Base-by-base conservation (phyloP, 73 alveolate species). In the Stentor roeselii region DNA sequence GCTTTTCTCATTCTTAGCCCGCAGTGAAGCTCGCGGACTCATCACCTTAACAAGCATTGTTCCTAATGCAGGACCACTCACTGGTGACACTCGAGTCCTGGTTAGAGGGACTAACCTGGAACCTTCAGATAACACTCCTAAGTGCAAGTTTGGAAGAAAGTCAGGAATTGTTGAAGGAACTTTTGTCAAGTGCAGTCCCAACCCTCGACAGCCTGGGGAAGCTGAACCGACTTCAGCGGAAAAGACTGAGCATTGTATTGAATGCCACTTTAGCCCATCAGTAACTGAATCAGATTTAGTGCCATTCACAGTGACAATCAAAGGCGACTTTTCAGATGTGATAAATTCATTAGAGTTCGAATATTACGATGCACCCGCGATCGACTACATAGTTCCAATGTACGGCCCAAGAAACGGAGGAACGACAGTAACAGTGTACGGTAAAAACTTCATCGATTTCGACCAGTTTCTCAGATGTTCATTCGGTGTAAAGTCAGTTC, bases 381-480 rank as follows among this genome's bases (percentile, higher is more conserved):
- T 95, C 58, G 83, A 34, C 39, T 93, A 94, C 42, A 93, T 95
- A 67, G 84, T 91, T 82, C 99, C 99, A 59, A 85, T 96, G 67
- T 93, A 95, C 83, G 99, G 99, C 0, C 97, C 95, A 35, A 93
- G 91, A 78, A 96, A 95, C 83, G 99, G 99, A 40, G 97, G 91
- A 42, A 95, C 99, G n/a, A 42, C 77, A 75, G 96, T 95, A 4
- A 93, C 95, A 82, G 97, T 95, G 31, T 95, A 91, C 90, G 99
- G 99, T 34, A 95, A 89, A 76, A 91, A 93, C 59, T 95, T 95
- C 90, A 86, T 95, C 37, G 95, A 93, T 88, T 95, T 89, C 84
- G 99, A 91, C 77, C 95, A 92, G 59, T 86, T 88, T 82, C 88
- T 95, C 82, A 86, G 98, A 83, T 95, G 99, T 74, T 96, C 95